Evolutionary conservation across 768 basidiomycete species (phyloP), one percentile per base, ranked within the genome.

Genomic region (Hydnum rufescens): DNA sequence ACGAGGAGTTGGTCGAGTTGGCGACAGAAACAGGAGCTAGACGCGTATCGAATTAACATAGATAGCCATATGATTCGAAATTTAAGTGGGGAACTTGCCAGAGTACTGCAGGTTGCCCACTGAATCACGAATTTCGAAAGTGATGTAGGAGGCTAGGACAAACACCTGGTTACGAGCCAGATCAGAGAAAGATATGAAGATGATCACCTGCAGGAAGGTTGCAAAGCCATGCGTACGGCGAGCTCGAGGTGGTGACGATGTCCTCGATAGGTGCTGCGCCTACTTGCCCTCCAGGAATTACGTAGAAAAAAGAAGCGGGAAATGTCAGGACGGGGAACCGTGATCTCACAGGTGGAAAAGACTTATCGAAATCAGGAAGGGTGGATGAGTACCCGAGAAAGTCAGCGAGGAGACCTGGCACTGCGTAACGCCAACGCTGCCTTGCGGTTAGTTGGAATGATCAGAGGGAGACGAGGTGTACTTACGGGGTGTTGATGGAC

Each of bases 81-180:
- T 19, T 28, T 5, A 22, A 25, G 8, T 23, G 42, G 13, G 16
- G 23, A 4, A 32, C 57, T 42, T 29, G 57, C 54, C 26, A 55
- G 59, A 54, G 26, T 49, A 57, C 19, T 43, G 36, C 26, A 49
- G 55, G 54, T 36, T 36, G n/a, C 66, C 66, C 28, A 58, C 55
- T 4, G 58, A 49, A 54, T 67, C 66, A 51, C 60, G 61, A 32
- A 65, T 30, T 55, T 60, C 57, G 26, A 64, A 51, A 32, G 63
- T 64, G 56, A 64, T 55, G 51, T 51, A 52, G 30, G 60, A 57
- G 13, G 61, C 62, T 61, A 34, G 49, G 18, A 2, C 6, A 6
- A 2, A 32, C 6, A 16, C 6, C 16, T 26, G 31, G 8, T 28
- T 8, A 50, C 25, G 28, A 50, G 16, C 16, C 49, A 28, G 18